These are phyloP conservation scores for Stachybotrys chartarum DNA, from an alignment of 2,329 filamentous ascomycete genomes.

Conservation along the genomic window DNA sequence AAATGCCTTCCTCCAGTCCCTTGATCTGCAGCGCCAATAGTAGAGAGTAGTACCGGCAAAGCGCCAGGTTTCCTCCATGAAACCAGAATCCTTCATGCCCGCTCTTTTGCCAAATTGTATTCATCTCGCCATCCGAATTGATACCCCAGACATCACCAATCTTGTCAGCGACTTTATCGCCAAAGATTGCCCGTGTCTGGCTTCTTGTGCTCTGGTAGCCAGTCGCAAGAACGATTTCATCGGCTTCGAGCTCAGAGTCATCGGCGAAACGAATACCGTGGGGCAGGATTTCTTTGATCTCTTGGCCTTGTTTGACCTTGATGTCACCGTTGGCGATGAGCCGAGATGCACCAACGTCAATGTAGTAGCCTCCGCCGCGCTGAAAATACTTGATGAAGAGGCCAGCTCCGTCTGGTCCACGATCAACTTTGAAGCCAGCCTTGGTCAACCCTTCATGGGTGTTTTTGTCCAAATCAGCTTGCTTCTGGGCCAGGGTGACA, in stretches of 20 bases:
- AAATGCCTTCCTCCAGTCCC: conserved; percentile 30
- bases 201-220: conserved; percentile 64
- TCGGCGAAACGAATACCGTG: conserved; percentile 42
- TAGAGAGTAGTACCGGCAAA: conserved; percentile 55
- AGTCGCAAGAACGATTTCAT: conserved; percentile 57
- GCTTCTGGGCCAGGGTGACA: conserved; percentile 27
- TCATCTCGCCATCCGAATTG: conserved; percentile 48
- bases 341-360: conserved; percentile 57
- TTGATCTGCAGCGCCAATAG: conserved; percentile 46
- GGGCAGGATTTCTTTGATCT: conserved; percentile 43
- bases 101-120: conserved; percentile 50
- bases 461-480: conserved; percentile 28
- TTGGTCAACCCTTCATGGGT: conserved; percentile 37
- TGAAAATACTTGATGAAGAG: conserved; percentile 58
- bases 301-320: conserved; percentile 52
- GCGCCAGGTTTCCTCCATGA: conserved; percentile 56
- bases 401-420: conserved; percentile 48
- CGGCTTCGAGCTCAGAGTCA: conserved; percentile 48
- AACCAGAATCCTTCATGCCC: conserved; percentile 61
- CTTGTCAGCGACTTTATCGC: conserved; percentile 50
- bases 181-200: conserved; percentile 53
- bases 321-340: conserved; percentile 59
- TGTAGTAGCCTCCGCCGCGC: conserved; percentile 63
- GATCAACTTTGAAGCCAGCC: conserved; percentile 55
- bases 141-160: conserved; percentile 57